Percentiles rank a stretch among this genome's conserved stretches.
phyloP scores from a whole-genome alignment of 768 basidiomycete species.

The Lentinula edodes region DNA sequence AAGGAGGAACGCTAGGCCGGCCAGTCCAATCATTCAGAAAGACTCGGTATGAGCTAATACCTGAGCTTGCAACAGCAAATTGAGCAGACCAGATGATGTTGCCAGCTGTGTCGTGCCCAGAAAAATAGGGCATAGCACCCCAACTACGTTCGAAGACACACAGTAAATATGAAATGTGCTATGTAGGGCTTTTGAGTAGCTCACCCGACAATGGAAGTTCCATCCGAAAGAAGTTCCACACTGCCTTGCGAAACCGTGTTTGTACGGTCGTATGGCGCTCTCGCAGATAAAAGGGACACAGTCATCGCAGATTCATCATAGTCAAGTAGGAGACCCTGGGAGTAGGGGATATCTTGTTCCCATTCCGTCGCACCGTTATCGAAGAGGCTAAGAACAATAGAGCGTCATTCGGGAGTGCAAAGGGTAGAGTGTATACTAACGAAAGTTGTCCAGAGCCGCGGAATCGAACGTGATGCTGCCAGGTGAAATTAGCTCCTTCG shows the following conservation, averaged over 20 bases:
- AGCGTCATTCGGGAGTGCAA: not conserved
- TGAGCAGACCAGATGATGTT: not conserved
- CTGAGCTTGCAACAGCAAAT: not conserved
- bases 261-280: not conserved
- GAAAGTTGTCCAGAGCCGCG: constrained; percentile 6
- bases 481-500: constrained; percentile 11
- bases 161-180: too few relatives aligned
- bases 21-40: constrained; percentile 1
- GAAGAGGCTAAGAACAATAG: not conserved
- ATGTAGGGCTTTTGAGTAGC: not conserved
- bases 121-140: not conserved
- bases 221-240: not conserved
- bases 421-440: not conserved
- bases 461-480: constrained; percentile 14
- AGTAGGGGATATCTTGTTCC: not conserved
- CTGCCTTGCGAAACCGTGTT: not conserved
- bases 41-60: not conserved
- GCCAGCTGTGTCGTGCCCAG: not conserved
- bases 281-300: not conserved
- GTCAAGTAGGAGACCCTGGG: constrained; percentile 3
- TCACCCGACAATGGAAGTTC: constrained; percentile 1
- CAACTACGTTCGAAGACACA: not conserved
- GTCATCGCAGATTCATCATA: not conserved
- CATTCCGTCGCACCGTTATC: not conserved
- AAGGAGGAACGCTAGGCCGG: not conserved